Base-by-base conservation (phyloP, 225 moss, liverwort and hornwort genomes). In the Bryum argenteum region DNA sequence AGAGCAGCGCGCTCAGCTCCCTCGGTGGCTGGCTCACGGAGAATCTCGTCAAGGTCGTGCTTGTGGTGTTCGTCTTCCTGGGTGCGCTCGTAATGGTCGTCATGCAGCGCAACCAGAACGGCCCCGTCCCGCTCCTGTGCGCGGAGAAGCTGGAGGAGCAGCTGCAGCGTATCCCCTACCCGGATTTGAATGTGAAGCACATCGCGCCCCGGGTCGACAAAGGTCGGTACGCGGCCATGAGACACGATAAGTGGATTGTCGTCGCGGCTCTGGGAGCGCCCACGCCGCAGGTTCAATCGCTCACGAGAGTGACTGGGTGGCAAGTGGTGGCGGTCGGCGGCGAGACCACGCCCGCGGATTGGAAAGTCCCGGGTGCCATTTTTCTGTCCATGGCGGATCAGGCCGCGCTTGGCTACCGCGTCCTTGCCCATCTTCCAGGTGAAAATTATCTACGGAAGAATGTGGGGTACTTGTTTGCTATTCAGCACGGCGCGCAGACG, bases 401-500 rank as follows among this genome's bases (percentile, higher is more conserved):
- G 78, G 77, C 73, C 4, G 66, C 82, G 11, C 93, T 96, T 14
- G 85, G 87, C 1, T 96, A 93, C 78, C 76, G 96, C 54, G 84
- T 96, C 77, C 70, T 71, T 14, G 71, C 73, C 6, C 93, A 82
- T 24, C 74, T 96, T 8, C 96, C 93, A 0, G 69, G 44, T 8
- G 67, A 80, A 1, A 85, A 91, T n/a, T 96, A 87, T 11, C 52
- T 93, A 33, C 86, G 93, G 44, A 96, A 96, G 73, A 96, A 89
- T 68, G 75, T 93, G 20, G 96, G 96, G 21, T 96, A 96, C 69
- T 81, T 96, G 44, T 96, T 96, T 64, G 96, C 96, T 28, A 87
- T 96, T 73, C 96, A 96, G 45, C 96, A 96, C 74, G 96, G 96
- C 20, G 96, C 96, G 22, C 81, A 73, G 38, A 87, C 79, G 53